Percentiles rank a stretch among this genome's conserved stretches.
phyloP scores from a whole-genome alignment of 164 flowering plant genomes.

The Liquidambar formosana region DNA sequence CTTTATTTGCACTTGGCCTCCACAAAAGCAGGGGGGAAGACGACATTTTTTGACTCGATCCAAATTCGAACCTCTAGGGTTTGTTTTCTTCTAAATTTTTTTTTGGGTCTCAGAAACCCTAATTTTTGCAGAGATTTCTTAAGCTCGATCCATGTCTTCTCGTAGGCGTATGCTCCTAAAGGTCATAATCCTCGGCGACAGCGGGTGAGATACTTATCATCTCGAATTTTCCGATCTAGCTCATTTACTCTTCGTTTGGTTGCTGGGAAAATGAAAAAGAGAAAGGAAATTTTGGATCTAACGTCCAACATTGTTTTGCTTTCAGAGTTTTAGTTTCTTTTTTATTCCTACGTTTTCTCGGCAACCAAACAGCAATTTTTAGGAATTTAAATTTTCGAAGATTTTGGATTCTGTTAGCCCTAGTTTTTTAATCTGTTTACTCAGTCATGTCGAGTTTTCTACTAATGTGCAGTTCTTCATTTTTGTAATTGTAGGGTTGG shows the following conservation, averaged over 20 bases:
- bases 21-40: no score
- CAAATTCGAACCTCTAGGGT: neutral
- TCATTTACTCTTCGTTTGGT: neutral
- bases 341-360: neutral
- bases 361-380: neutral
- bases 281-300: neutral
- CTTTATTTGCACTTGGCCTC: no score
- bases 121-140: neutral
- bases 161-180: slow-evolving; percentile 69
- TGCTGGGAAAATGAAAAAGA: neutral
- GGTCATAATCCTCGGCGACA: slow-evolving; percentile 77
- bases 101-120: neutral
- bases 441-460: neutral
- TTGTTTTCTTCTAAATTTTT: neutral
- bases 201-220: slow-evolving; percentile 44
- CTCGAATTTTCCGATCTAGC: neutral
- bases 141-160: slow-evolving; percentile 45
- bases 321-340: no score
- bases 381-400: neutral
- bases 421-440: neutral
- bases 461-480: neutral
- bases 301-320: neutral
- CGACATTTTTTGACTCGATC: no score
- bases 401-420: neutral
- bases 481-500: slow-evolving; percentile 56